phyloP scores from a whole-genome alignment of 345 rosid genomes.

The Lumnitzera racemosa region DNA sequence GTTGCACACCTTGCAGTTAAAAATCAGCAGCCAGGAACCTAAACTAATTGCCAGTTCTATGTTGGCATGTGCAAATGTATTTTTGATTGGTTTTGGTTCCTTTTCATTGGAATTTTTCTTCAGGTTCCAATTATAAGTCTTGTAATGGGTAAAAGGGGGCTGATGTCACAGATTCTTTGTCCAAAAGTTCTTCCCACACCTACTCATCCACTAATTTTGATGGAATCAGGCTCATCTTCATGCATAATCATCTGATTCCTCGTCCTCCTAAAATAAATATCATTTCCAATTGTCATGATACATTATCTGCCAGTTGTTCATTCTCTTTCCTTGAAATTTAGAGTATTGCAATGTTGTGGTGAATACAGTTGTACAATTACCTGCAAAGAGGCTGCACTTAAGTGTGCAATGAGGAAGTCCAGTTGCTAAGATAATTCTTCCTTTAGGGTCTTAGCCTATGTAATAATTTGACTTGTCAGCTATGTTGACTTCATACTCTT shows the following conservation, averaged over 20 bases:
- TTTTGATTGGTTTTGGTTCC: too few relatives aligned
- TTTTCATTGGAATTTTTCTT: background rate
- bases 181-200: conserved; percentile 67
- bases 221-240: conserved; percentile 68
- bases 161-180: conserved; percentile 81
- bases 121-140: conserved; percentile 85
- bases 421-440: conserved; percentile 58
- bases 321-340: too few relatives aligned
- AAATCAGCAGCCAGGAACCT: too few relatives aligned
- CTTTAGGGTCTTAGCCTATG: too few relatives aligned
- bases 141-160: conserved; percentile 91
- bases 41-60: too few relatives aligned
- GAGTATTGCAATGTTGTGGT: conserved; percentile 3
- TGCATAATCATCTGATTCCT: background rate
- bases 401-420: conserved; percentile 85
- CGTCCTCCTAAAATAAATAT: background rate
- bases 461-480: too few relatives aligned
- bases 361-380: conserved; percentile 79
- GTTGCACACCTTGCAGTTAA: too few relatives aligned
- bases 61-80: too few relatives aligned
- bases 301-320: too few relatives aligned
- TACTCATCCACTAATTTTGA: conserved; percentile 82
- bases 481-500: background rate
- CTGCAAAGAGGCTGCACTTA: conserved; percentile 79
- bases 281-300: too few relatives aligned